Percentiles rank a stretch among this genome's conserved stretches.
phyloP scores from a whole-genome alignment of 2,329 filamentous ascomycete species.

The Aureobasidium sp. region DNA sequence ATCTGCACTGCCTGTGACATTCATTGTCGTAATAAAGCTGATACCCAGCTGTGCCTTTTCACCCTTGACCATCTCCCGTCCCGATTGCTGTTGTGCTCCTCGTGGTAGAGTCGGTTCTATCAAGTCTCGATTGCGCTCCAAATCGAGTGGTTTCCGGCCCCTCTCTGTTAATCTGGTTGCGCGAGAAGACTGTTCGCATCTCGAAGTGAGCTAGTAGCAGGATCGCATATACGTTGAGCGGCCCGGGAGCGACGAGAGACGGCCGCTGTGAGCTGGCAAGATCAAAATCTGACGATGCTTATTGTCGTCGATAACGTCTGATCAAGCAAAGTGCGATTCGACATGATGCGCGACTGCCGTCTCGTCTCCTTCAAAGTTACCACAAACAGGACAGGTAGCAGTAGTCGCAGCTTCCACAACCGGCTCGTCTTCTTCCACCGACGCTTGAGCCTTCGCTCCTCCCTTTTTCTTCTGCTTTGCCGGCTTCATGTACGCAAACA shows the following conservation, averaged over 20 bases:
- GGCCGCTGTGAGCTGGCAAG: background rate
- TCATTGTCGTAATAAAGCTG: too few relatives aligned
- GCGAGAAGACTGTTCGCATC: too few relatives aligned
- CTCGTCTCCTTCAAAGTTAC: slow-evolving; percentile 60
- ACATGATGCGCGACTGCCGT: slow-evolving; percentile 62
- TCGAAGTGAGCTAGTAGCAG: too few relatives aligned
- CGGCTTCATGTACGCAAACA: slow-evolving; percentile 46
- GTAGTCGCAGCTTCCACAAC: slow-evolving; percentile 20
- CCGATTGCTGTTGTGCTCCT: too few relatives aligned
- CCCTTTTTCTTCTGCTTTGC: slow-evolving; percentile 27
- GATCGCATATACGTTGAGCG: background rate
- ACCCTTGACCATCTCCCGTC: too few relatives aligned
- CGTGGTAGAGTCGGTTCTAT: too few relatives aligned
- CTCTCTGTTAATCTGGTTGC: too few relatives aligned
- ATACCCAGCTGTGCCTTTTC: too few relatives aligned
- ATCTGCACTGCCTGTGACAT: too few relatives aligned
- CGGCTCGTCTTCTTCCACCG: slow-evolving; percentile 16
- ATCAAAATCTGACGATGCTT: too few relatives aligned
- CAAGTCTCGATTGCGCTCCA: too few relatives aligned
- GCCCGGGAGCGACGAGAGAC: background rate
- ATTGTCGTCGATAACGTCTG: background rate
- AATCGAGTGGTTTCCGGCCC: too few relatives aligned
- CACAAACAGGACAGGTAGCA: slow-evolving; percentile 57
- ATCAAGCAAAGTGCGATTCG: slow-evolving; percentile 46
- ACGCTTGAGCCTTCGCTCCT: slow-evolving; percentile 20